Evolutionary conservation across 2,329 filamentous ascomycete species (phyloP), one percentile per base, ranked within the genome.

Genomic region (Penicillium brasilianum): DNA sequence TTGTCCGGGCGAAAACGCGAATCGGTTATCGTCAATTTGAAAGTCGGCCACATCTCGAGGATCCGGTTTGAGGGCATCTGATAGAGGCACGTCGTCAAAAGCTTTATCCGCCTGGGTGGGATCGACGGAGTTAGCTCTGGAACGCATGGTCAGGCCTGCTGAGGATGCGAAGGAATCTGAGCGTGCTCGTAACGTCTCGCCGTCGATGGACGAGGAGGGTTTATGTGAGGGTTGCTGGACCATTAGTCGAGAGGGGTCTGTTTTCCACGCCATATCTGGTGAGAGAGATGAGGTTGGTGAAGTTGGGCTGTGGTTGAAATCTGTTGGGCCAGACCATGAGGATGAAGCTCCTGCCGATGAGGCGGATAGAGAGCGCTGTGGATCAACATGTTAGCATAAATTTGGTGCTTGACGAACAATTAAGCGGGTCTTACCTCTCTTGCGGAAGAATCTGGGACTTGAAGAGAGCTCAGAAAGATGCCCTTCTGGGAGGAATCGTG

Each of bases 1-100:
- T 72, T 96, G 89, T 14, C 93, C 93, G 0, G 76, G 77, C 1
- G 88, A 87, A 73, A 92, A 97, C 16, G 92, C 93, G 71, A 97
- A 97, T 0, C 90, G 89, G 74, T 95, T 96, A 74, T 92, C 83
- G 6, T 89, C 84, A 11, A 94, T 88, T 14, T 86, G 70, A 69
- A 96, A 97, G 64, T 94, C 91, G 18, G 80, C 82, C 73, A 93
- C 90, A 55, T 88, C 90, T 7, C 91, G 90, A 39, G 87, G 84
- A 72, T 96, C 92, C 0, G 92, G 90, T 53, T 83, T 87, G 63
- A 97, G 79, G 0, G 92, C 92, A 64, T 89, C 85, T 13, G 72
- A 70, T 9, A 77, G 48, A 9, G 76, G 67, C 14, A 78, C 72
- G 64, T 78, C 76, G 44, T 79, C 76, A 54, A 78, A 78, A n/a